Conservation (phyloP, 192 early-diverging fungal species). For the Entomortierella parvispora region DNA sequence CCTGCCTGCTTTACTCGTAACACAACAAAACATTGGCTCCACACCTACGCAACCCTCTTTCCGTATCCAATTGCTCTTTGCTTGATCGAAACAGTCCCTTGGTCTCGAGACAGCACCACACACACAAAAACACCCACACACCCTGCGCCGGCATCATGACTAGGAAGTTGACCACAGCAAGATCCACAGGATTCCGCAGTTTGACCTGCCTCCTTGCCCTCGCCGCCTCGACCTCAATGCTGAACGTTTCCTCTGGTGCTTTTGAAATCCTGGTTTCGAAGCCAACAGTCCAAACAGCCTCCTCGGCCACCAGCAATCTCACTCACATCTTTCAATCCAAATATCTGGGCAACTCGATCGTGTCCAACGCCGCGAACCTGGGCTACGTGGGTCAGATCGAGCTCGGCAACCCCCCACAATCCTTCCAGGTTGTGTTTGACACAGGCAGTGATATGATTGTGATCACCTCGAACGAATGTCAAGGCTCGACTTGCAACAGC, state of each 20-base stretch:
- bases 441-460: conserved; percentile 71
- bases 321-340: conserved; percentile 30
- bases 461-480: conserved; percentile 41
- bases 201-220: background rate
- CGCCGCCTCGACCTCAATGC: background rate
- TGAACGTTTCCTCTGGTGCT: conserved; percentile 8
- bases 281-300: background rate
- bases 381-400: conserved; percentile 92
- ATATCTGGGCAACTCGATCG: conserved; percentile 36
- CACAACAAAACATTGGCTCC: background rate
- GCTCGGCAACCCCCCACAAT: conserved; percentile 86
- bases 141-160: background rate
- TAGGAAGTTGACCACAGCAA: background rate
- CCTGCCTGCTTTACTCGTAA: background rate
- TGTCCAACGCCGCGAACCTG: conserved; percentile 35
- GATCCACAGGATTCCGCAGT: background rate
- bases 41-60: too few species aligned
- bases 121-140: background rate
- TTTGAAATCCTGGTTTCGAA: conserved; percentile 34
- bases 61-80: too few species aligned
- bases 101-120: too few species aligned
- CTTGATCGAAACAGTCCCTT: too few species aligned
- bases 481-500: conserved; percentile 22
- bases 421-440: conserved; percentile 91
- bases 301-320: background rate